Evolutionary conservation across 2,329 filamentous ascomycete genomes (phyloP).

Genomic region (Epichloe baconii): DNA sequence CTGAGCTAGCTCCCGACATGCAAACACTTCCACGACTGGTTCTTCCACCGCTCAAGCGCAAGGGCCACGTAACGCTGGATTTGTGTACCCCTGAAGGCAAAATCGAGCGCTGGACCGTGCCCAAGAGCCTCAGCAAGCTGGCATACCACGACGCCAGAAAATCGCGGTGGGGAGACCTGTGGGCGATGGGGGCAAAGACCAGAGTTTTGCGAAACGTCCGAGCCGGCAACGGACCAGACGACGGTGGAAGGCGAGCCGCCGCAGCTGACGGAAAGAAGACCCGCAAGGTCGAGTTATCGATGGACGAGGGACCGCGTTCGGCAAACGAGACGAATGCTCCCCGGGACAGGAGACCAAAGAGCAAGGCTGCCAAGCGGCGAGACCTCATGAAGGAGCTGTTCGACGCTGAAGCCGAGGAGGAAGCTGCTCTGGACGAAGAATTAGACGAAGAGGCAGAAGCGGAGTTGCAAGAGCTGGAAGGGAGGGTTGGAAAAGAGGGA

Average conservation of each 20-base stretch:
- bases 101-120: slow-evolving; percentile 89
- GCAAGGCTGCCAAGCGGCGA: slow-evolving; percentile 23
- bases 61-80: slow-evolving; percentile 79
- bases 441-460: slow-evolving; percentile 19
- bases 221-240: slow-evolving; percentile 38
- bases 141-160: slow-evolving; percentile 92
- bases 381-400: slow-evolving; percentile 28
- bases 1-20: slow-evolving; percentile 33
- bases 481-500: background rate
- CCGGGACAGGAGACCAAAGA: slow-evolving; percentile 28
- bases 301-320: slow-evolving; percentile 23
- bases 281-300: slow-evolving; percentile 23
- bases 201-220: slow-evolving; percentile 49
- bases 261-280: slow-evolving; percentile 23
- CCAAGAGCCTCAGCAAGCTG: slow-evolving; percentile 63
- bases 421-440: slow-evolving; percentile 17
- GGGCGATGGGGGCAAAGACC: slow-evolving; percentile 90
- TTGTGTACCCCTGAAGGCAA: slow-evolving; percentile 76
- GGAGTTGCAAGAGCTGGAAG: slow-evolving; percentile 9
- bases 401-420: slow-evolving; percentile 20
- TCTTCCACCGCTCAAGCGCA: slow-evolving; percentile 71
- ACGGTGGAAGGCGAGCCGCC: slow-evolving; percentile 32
- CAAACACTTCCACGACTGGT: slow-evolving; percentile 68
- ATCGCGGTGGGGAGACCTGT: slow-evolving; percentile 80
- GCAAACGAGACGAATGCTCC: slow-evolving; percentile 25